phyloP scores from a whole-genome alignment of 345 rosid species.

The Citropsis articulata region DNA sequence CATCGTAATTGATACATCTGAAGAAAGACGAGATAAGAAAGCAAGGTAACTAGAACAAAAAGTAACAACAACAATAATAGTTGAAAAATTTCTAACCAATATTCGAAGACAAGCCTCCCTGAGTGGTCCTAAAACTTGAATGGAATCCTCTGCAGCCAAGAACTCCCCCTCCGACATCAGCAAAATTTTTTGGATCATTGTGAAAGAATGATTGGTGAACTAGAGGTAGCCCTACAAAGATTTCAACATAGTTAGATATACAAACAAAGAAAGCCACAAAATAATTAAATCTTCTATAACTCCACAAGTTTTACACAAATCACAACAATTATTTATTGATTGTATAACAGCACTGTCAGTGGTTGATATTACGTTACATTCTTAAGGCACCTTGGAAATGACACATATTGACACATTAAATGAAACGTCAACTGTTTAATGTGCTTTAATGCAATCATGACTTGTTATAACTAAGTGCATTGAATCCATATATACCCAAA shows the following conservation, averaged over 20 bases:
- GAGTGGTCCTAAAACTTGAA: conserved; percentile 80
- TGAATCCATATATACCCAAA: background rate
- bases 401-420: background rate
- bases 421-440: background rate
- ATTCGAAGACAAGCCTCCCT: conserved; percentile 86
- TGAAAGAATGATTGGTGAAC: conserved; percentile 87
- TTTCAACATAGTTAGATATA: too few relatives aligned
- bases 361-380: background rate
- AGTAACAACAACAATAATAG: background rate
- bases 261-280: too few relatives aligned
- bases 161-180: conserved; percentile 77
- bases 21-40: conserved; percentile 7
- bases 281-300: too few relatives aligned
- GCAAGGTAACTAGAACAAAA: background rate
- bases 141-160: conserved; percentile 83
- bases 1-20: conserved; percentile 93
- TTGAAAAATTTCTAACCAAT: conserved; percentile 43
- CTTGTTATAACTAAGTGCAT: background rate
- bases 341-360: background rate
- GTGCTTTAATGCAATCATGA: background rate
- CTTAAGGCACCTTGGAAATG: background rate
- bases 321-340: too few relatives aligned
- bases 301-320: too few relatives aligned
- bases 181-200: conserved; percentile 65
- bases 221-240: conserved; percentile 82